A percentile compares a stretch with the other conserved stretches of the same genome.
phyloP scores from a whole-genome alignment of 2,329 filamentous ascomycete species.

The Pseudogymnoascus sp. region DNA sequence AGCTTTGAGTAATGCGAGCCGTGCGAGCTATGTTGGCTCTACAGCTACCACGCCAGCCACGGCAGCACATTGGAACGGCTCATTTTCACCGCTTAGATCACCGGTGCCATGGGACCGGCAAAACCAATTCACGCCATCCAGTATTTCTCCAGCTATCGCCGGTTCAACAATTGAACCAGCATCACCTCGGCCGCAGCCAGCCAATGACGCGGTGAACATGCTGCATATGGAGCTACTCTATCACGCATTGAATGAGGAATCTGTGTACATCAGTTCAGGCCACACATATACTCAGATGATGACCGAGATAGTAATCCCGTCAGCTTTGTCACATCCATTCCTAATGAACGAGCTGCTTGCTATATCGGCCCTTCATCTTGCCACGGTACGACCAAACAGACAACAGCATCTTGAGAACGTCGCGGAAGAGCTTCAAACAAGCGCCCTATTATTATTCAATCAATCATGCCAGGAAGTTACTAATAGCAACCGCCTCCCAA shows the following conservation, averaged over 20 bases:
- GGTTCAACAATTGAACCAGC: background rate
- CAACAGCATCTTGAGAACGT: slow-evolving; percentile 23
- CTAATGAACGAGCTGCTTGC: slow-evolving; percentile 32
- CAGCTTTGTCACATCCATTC: slow-evolving; percentile 26
- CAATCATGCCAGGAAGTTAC: slow-evolving; percentile 20
- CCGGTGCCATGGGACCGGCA: background rate
- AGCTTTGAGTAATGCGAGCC: background rate
- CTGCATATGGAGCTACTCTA: slow-evolving; percentile 37
- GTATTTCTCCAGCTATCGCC: background rate
- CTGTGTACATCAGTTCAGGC: background rate
- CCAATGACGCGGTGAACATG: slow-evolving; percentile 20
- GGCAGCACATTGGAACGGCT: background rate
- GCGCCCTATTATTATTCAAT: slow-evolving; percentile 28
- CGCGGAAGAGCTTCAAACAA: slow-evolving; percentile 27
- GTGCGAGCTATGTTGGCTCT: background rate
- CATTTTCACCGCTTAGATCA: background rate
- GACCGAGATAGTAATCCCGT: slow-evolving; percentile 16
- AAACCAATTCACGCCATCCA: background rate
- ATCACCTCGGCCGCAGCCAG: background rate
- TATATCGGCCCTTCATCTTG: slow-evolving; percentile 31
- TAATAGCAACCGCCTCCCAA: slow-evolving; percentile 24
- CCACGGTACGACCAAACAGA: slow-evolving; percentile 23
- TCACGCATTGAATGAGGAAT: slow-evolving; percentile 22
- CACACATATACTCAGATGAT: background rate
- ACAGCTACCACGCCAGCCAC: background rate